Base-by-base conservation (phyloP, 1,284 basidiomycete species). In the Papiliotrema nemorosa region DNA sequence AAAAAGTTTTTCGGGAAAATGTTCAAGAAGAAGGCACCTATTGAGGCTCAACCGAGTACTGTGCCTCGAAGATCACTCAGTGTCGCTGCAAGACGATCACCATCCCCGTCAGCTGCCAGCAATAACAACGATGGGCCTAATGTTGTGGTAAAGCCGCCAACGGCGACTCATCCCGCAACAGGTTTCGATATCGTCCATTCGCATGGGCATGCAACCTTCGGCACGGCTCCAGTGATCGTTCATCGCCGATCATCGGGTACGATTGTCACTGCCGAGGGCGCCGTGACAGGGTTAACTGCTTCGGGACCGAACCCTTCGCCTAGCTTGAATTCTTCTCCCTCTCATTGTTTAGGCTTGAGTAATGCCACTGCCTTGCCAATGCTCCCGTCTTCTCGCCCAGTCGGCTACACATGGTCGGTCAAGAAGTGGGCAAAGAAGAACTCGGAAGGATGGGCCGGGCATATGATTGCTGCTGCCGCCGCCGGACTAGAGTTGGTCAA, bases 351-450 rank as follows among this genome's bases (percentile, higher is more conserved):
- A 13, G 10, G 20, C 12, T 10, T n/a, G 24, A 38, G 40, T 24
- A 12, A 24, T 3, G 10, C 5, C 40, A 45, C 53, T 29, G 52
- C 47, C 14, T 34, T 58, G 13, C 56, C 57, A 14, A 53, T 62
- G 31, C 22, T 56, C 18, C 61, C 63, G 3, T 64, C 63, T 0
- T 49, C 50, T n/a, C 63, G 73, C 34, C 70, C 73, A 7, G 52
- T 72, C 5, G 71, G 68, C 62, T 92, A 93, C 62, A 82, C 87
- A 3, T 94, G 90, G 88, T 79, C 87, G 4, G 83, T 91, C 18
- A 78, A 84, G 49, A 79, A 78, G 54, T 94, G 90, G 89, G 76
- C 86, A 43, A 90, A 88, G 68, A 82, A 60, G 51, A 72, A 69
- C 53, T 49, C 56, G 21, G 67, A 70, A 21, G 64, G 67, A 6